Percentiles rank a stretch among this genome's conserved stretches.
These are phyloP conservation scores for Boechera stricta DNA, from an alignment of 345 rosid genomes.

Conservation along the genomic window DNA sequence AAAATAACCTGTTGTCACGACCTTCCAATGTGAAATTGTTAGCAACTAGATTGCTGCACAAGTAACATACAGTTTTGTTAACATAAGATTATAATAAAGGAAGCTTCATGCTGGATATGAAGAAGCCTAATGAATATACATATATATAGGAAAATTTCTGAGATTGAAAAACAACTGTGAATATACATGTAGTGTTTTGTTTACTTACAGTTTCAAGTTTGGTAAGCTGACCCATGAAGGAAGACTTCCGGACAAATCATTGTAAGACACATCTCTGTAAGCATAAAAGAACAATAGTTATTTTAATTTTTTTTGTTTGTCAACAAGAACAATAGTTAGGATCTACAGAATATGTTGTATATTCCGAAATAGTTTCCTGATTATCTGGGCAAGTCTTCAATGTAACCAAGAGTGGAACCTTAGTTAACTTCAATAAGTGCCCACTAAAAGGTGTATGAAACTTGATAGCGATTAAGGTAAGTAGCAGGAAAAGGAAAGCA, in stretches of 20 bases:
- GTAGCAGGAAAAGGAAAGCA: too few relatives aligned
- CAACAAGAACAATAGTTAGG: background rate
- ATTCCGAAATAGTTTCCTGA: background rate
- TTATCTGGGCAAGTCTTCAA: too few relatives aligned
- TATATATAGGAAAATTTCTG: too few relatives aligned
- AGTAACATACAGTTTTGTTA: background rate
- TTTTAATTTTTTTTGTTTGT: too few relatives aligned
- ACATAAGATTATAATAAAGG: too few relatives aligned
- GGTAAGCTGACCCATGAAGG: constrained; percentile 66
- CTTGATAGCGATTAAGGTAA: too few relatives aligned
- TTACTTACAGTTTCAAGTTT: constrained; percentile 45
- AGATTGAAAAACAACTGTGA: background rate
- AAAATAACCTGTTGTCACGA: constrained; percentile 50
- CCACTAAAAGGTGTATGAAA: too few relatives aligned
- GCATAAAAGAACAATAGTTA: background rate
- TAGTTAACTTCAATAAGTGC: too few relatives aligned
- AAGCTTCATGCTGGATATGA: too few relatives aligned
- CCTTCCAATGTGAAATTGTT: background rate
- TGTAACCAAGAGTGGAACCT: too few relatives aligned
- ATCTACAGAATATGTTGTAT: background rate
- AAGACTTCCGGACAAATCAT: constrained; percentile 60
- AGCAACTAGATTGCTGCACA: background rate
- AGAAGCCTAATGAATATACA: too few relatives aligned
- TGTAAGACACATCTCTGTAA: constrained; percentile 79
- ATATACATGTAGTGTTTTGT: background rate